Base-by-base conservation (phyloP, 2,329 filamentous ascomycete genomes). In the Blastomyces parvus region DNA sequence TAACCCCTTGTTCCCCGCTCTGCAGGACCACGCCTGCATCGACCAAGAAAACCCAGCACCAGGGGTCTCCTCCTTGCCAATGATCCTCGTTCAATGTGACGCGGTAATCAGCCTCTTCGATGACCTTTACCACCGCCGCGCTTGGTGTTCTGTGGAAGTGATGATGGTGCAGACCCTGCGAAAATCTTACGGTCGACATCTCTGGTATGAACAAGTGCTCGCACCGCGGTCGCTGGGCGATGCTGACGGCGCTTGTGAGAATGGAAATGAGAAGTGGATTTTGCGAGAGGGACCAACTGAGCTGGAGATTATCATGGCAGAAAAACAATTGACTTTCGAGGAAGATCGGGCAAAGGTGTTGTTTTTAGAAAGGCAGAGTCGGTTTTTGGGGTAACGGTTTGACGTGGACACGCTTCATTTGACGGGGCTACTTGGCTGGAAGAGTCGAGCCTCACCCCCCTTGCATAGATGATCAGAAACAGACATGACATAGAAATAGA, bases 141-240 rank as follows among this genome's bases (percentile, higher is more conserved):
- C 50, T 25, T 53, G 50, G 50, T 53, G 50, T 53, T 53, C 50
- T 17, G 50, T 53, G 7, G 50, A 53, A 53, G 50, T 53, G 33
- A 53, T 53, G 50, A 53, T 53, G 50, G 50, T 53, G 50, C 50
- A 53, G 50, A 53, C 50, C 14, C 50, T 53, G 6, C 50, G 50
- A 27, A 53, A 53, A 14, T 53, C 50, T 6, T 53, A 53, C 14
- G 25, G 50, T 33, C 25, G 33, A n/a, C 50, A 53, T 53, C 27
- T 53, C 27, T 53, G 50, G 50, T 53, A 53, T 53, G 50, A 53
- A 30, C 50, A 53, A 9, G 27, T 53, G 8, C 27, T 53, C 7
- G 25, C 50, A 30, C 50, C 27, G 4, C 27, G 30, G 11, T 14
- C 50, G 17, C 27, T 8, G 50, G 25, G 8, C 9, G 27, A 9